Evolutionary conservation across 2,329 filamentous ascomycete genomes (phyloP), one percentile per base, ranked within the genome.

Genomic region (Mollisia scopiformis): DNA sequence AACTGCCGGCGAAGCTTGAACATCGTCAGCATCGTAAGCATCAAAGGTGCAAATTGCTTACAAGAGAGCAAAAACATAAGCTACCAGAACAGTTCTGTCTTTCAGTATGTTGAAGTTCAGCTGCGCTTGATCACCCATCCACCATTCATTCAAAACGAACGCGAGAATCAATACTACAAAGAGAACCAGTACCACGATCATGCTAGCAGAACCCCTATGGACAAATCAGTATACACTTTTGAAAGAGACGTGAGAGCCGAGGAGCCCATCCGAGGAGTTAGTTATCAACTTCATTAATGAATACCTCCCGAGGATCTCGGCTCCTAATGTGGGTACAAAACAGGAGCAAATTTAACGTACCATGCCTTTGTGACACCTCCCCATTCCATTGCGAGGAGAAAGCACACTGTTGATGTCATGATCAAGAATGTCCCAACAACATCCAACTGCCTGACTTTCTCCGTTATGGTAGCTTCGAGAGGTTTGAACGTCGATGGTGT

Each of bases 391-490:
- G 77, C 79, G 5, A 80, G 71, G 43, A 80, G 71, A 62, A 77
- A 74, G 65, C 70, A 65, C 68, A 80, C 64, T 71, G 75, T 67
- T 70, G 72, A 66, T 67, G 72, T 71, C 75, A 82, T 76, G 33
- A 82, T 70, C 46, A 82, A 62, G 21, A 72, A 62, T 13, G 75
- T 73, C 2, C 80, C 80, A 6, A 76, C 43, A 3, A 76, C 71
- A 58, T 82, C 80, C 69, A 82, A 75, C 64, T 81, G 77, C 0
- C 75, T 68, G 19, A 81, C 49, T 70, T 79, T 80, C 66, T 80
- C 76, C 8, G 67, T 62, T 14, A 76, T 64, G 3, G 75, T 68
- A 1, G 74, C 70, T 61, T 72, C 49, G 30, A 66, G 66, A 2
- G 75, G 75, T 1, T 74, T 67, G 21, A 74, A 76, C 58, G 66